Conservation (phyloP, 116 monocot species). For the Papilionanthe hybrid region DNA sequence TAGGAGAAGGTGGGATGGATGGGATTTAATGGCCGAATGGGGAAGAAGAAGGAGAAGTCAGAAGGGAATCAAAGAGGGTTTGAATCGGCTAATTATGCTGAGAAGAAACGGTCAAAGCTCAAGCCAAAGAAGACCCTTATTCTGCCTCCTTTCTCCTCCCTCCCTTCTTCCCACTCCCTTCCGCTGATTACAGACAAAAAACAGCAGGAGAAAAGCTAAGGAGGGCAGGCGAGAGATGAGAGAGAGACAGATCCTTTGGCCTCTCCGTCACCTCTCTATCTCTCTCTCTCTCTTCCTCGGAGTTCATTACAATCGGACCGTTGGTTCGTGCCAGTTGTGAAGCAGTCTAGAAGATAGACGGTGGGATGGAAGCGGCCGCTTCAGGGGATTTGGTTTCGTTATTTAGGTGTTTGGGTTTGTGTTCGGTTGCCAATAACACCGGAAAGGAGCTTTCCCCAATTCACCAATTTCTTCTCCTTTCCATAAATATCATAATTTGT, state of each 20-base stretch:
- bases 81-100: not conserved
- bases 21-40: not conserved
- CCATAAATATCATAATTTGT: not conserved
- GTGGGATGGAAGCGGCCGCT: not conserved
- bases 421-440: no score
- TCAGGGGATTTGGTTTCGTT: not conserved
- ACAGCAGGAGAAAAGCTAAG: not conserved
- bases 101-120: not conserved
- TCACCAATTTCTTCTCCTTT: no score
- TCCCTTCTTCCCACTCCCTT: not conserved
- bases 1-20: not conserved
- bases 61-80: not conserved
- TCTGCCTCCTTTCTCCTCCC: not conserved
- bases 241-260: not conserved
- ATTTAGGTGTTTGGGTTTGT: not conserved
- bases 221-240: not conserved
- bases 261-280: not conserved
- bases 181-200: not conserved
- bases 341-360: not conserved
- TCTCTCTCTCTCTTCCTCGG: not conserved
- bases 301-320: not conserved
- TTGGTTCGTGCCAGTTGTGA: not conserved
- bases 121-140: not conserved
- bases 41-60: not conserved
- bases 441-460: no score